Conservation (phyloP, 1,139 yeast genomes). For the Scheffersomyces parashehatae region DNA sequence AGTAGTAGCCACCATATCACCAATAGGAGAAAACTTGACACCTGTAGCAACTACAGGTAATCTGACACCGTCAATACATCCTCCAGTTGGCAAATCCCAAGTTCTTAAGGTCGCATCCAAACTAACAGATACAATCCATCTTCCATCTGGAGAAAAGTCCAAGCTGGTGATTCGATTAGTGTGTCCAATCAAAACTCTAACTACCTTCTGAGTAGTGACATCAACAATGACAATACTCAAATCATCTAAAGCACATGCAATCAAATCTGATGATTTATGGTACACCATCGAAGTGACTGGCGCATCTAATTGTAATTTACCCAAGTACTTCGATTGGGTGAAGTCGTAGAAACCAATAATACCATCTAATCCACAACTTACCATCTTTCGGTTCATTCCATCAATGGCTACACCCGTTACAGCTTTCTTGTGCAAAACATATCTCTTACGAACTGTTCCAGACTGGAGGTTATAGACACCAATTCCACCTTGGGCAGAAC, state of each 20-base stretch:
- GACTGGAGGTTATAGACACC: slow-evolving; percentile 90
- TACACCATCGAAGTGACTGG: slow-evolving; percentile 78
- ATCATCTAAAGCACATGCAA: slow-evolving; percentile 87
- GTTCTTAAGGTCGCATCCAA: slow-evolving; percentile 89
- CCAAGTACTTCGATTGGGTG: slow-evolving; percentile 65
- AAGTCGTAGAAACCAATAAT: slow-evolving; percentile 86
- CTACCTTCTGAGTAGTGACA: slow-evolving; percentile 74
- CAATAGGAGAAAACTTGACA: slow-evolving; percentile 80
- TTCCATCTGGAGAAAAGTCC: slow-evolving; percentile 93
- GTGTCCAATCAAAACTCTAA: slow-evolving; percentile 90
- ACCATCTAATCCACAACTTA: slow-evolving; percentile 88
- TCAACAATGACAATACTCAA: slow-evolving; percentile 83
- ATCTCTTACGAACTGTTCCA: slow-evolving; percentile 70
- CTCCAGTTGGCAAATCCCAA: slow-evolving; percentile 98
- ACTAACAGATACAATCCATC: slow-evolving; percentile 88
- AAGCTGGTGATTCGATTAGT: slow-evolving; percentile 82
- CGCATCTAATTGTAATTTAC: slow-evolving; percentile 67
- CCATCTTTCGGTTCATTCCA: slow-evolving; percentile 85
- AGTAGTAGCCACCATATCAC: slow-evolving; percentile 89
- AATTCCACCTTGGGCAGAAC: slow-evolving; percentile 88
- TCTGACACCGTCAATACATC: slow-evolving; percentile 89
- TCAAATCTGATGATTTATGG: slow-evolving; percentile 79
- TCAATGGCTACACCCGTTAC: slow-evolving; percentile 90
- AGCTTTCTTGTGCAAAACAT: slow-evolving; percentile 69
- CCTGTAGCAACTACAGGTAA: slow-evolving; percentile 79